Evolutionary conservation across 768 basidiomycete species (phyloP).

Genomic region (Termitomyces sp.): DNA sequence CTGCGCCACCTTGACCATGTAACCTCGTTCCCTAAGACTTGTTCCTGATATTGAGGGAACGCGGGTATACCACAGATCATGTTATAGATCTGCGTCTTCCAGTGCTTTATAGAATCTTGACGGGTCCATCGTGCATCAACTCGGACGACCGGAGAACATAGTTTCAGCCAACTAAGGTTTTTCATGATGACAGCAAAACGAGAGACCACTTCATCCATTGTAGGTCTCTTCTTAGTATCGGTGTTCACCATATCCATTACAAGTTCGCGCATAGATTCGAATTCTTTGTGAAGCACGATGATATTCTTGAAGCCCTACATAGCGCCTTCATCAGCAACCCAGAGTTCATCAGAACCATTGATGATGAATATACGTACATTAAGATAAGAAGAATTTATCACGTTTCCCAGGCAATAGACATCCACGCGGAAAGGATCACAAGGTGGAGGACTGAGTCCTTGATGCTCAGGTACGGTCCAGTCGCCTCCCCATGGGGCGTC

Average conservation of each 20-base stretch:
- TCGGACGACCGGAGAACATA: background rate
- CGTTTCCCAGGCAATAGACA: background rate
- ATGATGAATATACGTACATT: no score
- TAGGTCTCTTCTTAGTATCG: background rate
- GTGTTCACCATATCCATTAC: background rate
- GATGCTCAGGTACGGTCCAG: background rate
- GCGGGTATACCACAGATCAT: background rate
- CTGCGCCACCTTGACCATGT: background rate
- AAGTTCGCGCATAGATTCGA: background rate
- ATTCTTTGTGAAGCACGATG: background rate
- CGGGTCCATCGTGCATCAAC: background rate
- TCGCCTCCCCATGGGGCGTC: background rate
- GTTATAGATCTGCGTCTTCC: background rate
- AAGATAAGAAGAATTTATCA: background rate
- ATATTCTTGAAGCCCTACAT: background rate
- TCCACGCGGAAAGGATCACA: background rate
- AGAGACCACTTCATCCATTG: background rate
- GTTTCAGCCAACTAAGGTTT: background rate
- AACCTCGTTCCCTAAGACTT: background rate
- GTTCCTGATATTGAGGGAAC: background rate
- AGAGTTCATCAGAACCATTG: no score
- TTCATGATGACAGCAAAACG: background rate
- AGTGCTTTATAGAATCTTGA: background rate
- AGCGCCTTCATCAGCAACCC: background rate
- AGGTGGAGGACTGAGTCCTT: background rate